These are phyloP conservation scores for Yamadazyma taylorii DNA, from an alignment of 1,139 yeast genomes.

Conservation along the genomic window DNA sequence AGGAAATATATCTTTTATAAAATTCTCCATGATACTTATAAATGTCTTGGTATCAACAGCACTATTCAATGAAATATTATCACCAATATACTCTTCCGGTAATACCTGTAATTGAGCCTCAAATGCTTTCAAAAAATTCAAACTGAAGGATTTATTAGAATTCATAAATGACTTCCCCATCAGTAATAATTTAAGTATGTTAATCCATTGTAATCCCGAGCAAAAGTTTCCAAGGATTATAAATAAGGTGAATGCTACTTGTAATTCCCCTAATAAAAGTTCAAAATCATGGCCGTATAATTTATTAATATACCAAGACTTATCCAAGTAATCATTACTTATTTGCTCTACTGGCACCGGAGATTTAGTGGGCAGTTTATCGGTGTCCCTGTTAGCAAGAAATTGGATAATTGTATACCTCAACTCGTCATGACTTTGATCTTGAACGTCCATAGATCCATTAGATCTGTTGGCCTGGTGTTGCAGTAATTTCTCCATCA, in stretches of 20 bases:
- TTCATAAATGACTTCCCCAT: slow-evolving; percentile 19
- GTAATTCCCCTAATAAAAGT: slow-evolving; percentile 26
- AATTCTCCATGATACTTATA: slow-evolving; percentile 21
- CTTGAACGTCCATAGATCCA: slow-evolving; percentile 3
- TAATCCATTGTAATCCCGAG: slow-evolving; percentile 33
- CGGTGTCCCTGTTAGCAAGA: slow-evolving; percentile 11
- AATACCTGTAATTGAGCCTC: slow-evolving; percentile 20
- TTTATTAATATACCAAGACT: slow-evolving; percentile 28
- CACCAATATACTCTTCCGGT: slow-evolving; percentile 27
- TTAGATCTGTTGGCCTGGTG: slow-evolving; percentile 11
- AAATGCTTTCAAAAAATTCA: slow-evolving; percentile 17
- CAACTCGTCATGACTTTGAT: slow-evolving; percentile 18
- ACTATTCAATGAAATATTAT: slow-evolving; percentile 16
- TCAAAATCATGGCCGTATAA: slow-evolving; percentile 23
- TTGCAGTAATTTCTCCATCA: slow-evolving; percentile 18
- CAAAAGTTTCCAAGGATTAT: slow-evolving; percentile 30
- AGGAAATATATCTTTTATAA: slow-evolving; percentile 19
- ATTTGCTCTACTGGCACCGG: slow-evolving; percentile 11
- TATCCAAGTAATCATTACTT: slow-evolving; percentile 25
- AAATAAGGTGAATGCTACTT: slow-evolving; percentile 25
- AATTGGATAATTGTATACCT: slow-evolving; percentile 26
- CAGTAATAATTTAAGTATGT: slow-evolving; percentile 24
- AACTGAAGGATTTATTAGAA: slow-evolving; percentile 14
- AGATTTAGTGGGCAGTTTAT: slow-evolving; percentile 3
- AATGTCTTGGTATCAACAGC: slow-evolving; percentile 20